Conservation (phyloP, 495 filamentous ascomycete genomes). For the Symbiotaphrina buchneri region DNA sequence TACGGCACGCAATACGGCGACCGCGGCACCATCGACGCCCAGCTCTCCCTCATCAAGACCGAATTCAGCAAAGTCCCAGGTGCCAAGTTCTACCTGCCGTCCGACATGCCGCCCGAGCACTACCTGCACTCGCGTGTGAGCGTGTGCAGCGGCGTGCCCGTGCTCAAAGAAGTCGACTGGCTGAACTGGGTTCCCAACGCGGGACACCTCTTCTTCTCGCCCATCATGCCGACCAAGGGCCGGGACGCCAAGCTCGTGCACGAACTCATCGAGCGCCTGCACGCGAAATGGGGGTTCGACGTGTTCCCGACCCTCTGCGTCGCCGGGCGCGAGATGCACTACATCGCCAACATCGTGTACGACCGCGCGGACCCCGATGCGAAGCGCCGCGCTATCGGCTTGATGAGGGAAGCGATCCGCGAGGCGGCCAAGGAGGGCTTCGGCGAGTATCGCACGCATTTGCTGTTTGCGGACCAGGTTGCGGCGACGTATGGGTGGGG, state of each 20-base stretch:
- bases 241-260: constrained; percentile 23
- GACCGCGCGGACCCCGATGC: constrained; percentile 18
- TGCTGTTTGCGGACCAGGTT: constrained; percentile 33
- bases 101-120: constrained; percentile 12
- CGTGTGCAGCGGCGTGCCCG: constrained; percentile 27
- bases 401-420: constrained; percentile 21
- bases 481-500: constrained; percentile 32
- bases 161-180: constrained; percentile 27
- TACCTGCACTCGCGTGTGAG: constrained; percentile 10
- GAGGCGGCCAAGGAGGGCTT: constrained; percentile 24
- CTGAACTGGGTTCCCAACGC: constrained; percentile 33
- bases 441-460: constrained; percentile 34
- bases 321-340: constrained; percentile 31
- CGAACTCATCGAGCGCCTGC: constrained; percentile 16
- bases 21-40: constrained; percentile 16
- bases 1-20: constrained; percentile 31
- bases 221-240: constrained; percentile 27
- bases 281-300: constrained; percentile 21
- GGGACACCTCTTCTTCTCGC: constrained; percentile 30
- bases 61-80: constrained; percentile 21
- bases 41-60: constrained; percentile 20
- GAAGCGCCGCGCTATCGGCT: constrained; percentile 14
- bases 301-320: constrained; percentile 26
- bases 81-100: constrained; percentile 19
- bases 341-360: constrained; percentile 33